Evolutionary conservation across 2,329 filamentous ascomycete species (phyloP), one percentile per base, ranked within the genome.

Genomic region (Chaetomiaceae sp.): DNA sequence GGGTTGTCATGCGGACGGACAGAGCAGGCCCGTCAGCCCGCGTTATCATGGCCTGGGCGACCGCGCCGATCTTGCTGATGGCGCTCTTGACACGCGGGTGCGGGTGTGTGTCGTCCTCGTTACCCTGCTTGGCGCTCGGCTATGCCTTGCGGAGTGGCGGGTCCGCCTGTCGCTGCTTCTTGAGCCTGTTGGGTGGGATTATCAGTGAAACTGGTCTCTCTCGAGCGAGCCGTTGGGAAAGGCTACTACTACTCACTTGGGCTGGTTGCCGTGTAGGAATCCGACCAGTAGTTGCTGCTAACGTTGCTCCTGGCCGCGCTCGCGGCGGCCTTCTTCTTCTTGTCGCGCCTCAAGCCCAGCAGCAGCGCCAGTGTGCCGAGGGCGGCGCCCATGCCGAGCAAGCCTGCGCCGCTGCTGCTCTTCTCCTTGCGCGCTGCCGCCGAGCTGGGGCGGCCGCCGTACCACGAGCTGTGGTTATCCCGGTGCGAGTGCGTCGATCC

Each of bases 381-480:
- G 16, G 72, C 72, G 21, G 76, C 76, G 38, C 74, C 77, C 21
- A 81, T 66, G 25, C 79, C 78, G 18, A 84, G 62, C 73, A 79
- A 79, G 58, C 75, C 75, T 18, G 71, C 66, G 18, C 78, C 76
- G 21, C 71, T 74, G 21, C 71, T 74, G 57, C 61, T 63, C 71
- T 78, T 80, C 69, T 82, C 79, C 57, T 71, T 72, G 36, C 49
- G 69, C 64, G 50, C 71, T 65, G 36, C 74, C 69, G 56, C 75
- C 68, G 53, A 71, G 63, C 62, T 67, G 61, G 60, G 75, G 60
- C 40, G 71, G 33, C 75, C 74, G 25, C 76, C 71, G 30, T 80
- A 82, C 76, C 81, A 85, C 41, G 75, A 77, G 47, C 73, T 70
- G 61, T 81, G 77, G 58, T 75, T 72, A 49, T 81, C 77, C 56